These are phyloP conservation scores for Gillenia trifoliata DNA, from an alignment of 306 rosid species.

Conservation along the genomic window DNA sequence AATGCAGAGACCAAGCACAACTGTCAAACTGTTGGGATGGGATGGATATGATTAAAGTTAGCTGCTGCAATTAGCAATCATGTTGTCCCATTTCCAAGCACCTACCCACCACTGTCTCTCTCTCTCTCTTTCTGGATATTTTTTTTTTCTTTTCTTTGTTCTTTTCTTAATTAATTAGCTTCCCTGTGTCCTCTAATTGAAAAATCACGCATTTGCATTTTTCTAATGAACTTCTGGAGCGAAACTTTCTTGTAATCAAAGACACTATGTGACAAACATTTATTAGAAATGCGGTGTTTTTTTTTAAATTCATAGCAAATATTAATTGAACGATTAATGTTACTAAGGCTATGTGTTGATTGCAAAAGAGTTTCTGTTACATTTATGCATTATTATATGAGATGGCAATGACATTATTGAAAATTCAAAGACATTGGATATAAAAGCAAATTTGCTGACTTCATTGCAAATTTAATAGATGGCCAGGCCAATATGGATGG, in stretches of 20 bases:
- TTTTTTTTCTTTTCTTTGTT: neutral
- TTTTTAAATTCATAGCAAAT: too few relatives aligned
- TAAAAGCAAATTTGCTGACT: neutral
- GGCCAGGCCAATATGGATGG: neutral
- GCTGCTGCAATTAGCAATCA: conserved; percentile 46
- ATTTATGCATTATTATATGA: neutral
- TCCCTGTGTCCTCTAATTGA: conserved; percentile 16
- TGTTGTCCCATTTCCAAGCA: conserved; percentile 51
- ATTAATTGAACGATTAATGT: too few relatives aligned
- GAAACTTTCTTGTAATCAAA: too few relatives aligned
- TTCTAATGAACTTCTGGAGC: too few relatives aligned
- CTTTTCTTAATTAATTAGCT: too few relatives aligned
- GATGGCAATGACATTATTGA: neutral
- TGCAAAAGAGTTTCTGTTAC: too few relatives aligned
- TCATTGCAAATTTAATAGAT: neutral
- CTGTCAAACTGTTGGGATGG: neutral
- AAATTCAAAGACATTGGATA: neutral
- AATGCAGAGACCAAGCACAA: conserved; percentile 46
- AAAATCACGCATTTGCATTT: neutral
- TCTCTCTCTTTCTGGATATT: neutral
- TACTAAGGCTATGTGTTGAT: too few relatives aligned
- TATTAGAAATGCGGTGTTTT: too few relatives aligned
- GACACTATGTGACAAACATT: too few relatives aligned
- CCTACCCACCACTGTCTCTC: conserved; percentile 39
- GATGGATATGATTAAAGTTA: conserved; percentile 40